Conservation (phyloP, 768 basidiomycete species). For the Naganishia antarctica region DNA sequence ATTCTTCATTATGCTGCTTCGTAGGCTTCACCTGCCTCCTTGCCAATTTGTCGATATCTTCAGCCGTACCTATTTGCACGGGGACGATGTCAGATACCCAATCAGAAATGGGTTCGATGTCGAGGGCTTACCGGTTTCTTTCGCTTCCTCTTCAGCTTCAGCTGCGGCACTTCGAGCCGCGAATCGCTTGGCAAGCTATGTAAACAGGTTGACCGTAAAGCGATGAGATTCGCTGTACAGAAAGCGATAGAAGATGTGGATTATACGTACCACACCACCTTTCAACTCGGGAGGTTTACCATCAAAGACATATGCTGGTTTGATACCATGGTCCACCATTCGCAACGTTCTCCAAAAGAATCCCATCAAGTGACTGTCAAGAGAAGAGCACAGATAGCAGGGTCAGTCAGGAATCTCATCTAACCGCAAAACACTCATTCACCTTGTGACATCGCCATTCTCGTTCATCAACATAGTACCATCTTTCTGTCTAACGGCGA, state of each 20-base stretch:
- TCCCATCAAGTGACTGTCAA: constrained; percentile 94
- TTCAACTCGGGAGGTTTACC: constrained; percentile 97
- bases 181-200: constrained; percentile 90
- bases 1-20: constrained; percentile 92
- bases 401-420: not conserved
- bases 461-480: constrained; percentile 96
- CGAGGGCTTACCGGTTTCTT: constrained; percentile 66
- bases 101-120: not conserved
- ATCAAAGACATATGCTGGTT: constrained; percentile 96
- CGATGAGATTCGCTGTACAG: not conserved
- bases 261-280: constrained; percentile 77
- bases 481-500: constrained; percentile 92
- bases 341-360: constrained; percentile 96
- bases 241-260: not conserved
- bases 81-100: not conserved
- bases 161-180: constrained; percentile 86
- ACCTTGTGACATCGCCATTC: constrained; percentile 91
- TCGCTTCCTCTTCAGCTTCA: constrained; percentile 90
- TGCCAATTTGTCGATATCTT: constrained; percentile 85
- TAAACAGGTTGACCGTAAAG: not conserved
- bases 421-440: not conserved
- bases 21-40: constrained; percentile 92
- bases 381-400: too few relatives aligned
- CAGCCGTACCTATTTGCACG: constrained; percentile 61
- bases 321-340: constrained; percentile 97